Conservation (phyloP, 305 asterid genomes). For the Fraxinus dipetala region DNA sequence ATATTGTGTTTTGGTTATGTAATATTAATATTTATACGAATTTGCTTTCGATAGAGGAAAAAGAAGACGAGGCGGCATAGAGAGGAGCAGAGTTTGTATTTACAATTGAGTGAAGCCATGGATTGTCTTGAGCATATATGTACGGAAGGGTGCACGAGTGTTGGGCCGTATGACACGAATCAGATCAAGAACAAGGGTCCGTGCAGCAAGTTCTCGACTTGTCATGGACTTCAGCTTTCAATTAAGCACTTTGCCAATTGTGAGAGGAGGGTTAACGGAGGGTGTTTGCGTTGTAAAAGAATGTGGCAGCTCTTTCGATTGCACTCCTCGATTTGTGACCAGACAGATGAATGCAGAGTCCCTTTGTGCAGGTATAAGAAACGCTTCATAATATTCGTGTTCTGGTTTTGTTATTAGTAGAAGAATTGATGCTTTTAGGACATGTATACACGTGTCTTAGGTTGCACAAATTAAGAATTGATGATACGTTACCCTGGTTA, state of each 20-base stretch:
- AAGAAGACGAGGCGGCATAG: slow-evolving; percentile 53
- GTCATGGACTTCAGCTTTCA: slow-evolving; percentile 80
- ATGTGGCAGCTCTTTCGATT: slow-evolving; percentile 86
- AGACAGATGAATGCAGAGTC: slow-evolving; percentile 69
- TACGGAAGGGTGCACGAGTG: slow-evolving; percentile 77
- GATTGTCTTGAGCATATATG: slow-evolving; percentile 84
- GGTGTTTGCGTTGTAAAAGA: slow-evolving; percentile 67
- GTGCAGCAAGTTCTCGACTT: slow-evolving; percentile 71
- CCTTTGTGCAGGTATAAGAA: slow-evolving; percentile 77
- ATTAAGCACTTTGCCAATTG: slow-evolving; percentile 76
- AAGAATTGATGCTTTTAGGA: background rate
- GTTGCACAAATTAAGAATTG: background rate
- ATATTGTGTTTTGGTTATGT: background rate
- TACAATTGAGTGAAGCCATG: slow-evolving; percentile 84
- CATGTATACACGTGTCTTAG: background rate
- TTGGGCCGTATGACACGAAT: slow-evolving; percentile 65
- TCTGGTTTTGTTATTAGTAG: background rate
- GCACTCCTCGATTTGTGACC: slow-evolving; percentile 83
- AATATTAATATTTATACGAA: background rate
- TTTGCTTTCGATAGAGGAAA: slow-evolving; percentile 50
- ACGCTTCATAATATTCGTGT: background rate
- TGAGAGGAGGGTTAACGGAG: slow-evolving; percentile 71
- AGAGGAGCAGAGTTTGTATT: slow-evolving; percentile 55
- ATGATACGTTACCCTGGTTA: background rate
- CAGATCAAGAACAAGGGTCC: slow-evolving; percentile 58